Evolutionary conservation across 768 basidiomycete genomes (phyloP), one percentile per base, ranked within the genome.

Genomic region (Panaeolus cyanescens): DNA sequence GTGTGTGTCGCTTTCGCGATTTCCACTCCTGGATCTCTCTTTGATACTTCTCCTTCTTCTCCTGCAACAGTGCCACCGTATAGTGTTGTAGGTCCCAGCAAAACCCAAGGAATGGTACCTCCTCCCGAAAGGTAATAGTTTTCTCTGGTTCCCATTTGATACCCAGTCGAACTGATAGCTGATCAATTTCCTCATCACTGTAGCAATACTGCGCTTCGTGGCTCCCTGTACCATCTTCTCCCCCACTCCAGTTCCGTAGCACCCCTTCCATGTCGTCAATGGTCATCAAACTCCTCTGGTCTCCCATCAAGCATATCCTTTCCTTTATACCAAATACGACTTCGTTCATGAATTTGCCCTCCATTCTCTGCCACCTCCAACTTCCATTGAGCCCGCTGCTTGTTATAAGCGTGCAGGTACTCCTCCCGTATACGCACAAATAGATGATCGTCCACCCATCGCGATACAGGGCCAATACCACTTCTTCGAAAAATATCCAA

Each of bases 381-480:
- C 12, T 34, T 15, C 64, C 67, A 70, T 19, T 45, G 2, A 0
- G 22, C 1, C 2, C 70, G 62, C 4, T 36, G 32, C 3, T 30
- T 1, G 55, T 80, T 80, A 62, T 71, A 76, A 10, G 66, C 53
- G 3, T 39, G 19, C 0, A 76, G 59, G 53, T 66, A 36, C 5
- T 69, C 55, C 65, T 65, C 0, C 28, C 60, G 56, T 7, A 75
- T 67, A 37, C 69, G 30, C 6, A 75, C 55, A 67, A 73, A 76
- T 0, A 73, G 6, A n/a, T 75, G 72, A 54, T 75, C 68, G 45
- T 75, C 77, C 0, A 77, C 75, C 73, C 75, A 72, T 45, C 68
- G 69, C 0, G 68, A 64, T 2, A 75, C n/a, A 0, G 72, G 72
- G 0, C 74, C 72, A 4, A 77, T 70, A 0, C 75, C 73, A 1